Evolutionary conservation across 495 filamentous ascomycete genomes (phyloP).

Genomic region (Penicillium robsamsonii): DNA sequence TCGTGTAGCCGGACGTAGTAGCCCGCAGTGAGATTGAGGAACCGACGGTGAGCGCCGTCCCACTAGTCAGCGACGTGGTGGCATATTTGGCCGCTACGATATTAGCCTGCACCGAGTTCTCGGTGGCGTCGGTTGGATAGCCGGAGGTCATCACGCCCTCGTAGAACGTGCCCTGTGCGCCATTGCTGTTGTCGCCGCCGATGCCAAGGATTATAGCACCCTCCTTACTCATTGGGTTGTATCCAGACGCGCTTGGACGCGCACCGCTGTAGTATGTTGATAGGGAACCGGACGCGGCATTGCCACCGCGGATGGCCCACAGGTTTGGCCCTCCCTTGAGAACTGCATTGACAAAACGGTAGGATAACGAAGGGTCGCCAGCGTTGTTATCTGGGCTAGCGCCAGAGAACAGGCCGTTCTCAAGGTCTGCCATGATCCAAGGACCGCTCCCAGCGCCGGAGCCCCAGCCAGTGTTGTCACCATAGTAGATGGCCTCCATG

Average conservation of each 20-base stretch:
- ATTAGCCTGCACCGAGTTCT: slow-evolving; percentile 56
- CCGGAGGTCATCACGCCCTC: slow-evolving; percentile 60
- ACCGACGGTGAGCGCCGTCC: slow-evolving; percentile 46
- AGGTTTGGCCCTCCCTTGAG: slow-evolving; percentile 51
- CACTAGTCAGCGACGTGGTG: slow-evolving; percentile 45
- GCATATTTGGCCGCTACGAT: slow-evolving; percentile 57
- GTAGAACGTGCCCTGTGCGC: slow-evolving; percentile 60
- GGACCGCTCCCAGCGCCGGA: slow-evolving; percentile 52
- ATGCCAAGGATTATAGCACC: slow-evolving; percentile 61
- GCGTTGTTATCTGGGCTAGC: slow-evolving; percentile 36
- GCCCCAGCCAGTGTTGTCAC: slow-evolving; percentile 48
- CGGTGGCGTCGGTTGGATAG: slow-evolving; percentile 55
- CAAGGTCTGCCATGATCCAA: slow-evolving; percentile 62
- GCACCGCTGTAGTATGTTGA: slow-evolving; percentile 55
- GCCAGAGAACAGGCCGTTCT: slow-evolving; percentile 59
- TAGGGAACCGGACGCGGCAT: slow-evolving; percentile 52
- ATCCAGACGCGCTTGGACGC: slow-evolving; percentile 47
- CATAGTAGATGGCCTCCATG: slow-evolving; percentile 63
- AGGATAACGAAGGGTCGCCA: slow-evolving; percentile 45
- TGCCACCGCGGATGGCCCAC: slow-evolving; percentile 55
- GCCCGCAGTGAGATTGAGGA: slow-evolving; percentile 48
- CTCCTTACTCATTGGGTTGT: slow-evolving; percentile 60
- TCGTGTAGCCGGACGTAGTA: slow-evolving; percentile 50
- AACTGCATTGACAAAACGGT: slow-evolving; percentile 51
- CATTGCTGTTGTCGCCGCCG: slow-evolving; percentile 54